These are phyloP conservation scores for Escovopsis sp. DNA, from an alignment of 2,329 filamentous ascomycete species.

Conservation along the genomic window DNA sequence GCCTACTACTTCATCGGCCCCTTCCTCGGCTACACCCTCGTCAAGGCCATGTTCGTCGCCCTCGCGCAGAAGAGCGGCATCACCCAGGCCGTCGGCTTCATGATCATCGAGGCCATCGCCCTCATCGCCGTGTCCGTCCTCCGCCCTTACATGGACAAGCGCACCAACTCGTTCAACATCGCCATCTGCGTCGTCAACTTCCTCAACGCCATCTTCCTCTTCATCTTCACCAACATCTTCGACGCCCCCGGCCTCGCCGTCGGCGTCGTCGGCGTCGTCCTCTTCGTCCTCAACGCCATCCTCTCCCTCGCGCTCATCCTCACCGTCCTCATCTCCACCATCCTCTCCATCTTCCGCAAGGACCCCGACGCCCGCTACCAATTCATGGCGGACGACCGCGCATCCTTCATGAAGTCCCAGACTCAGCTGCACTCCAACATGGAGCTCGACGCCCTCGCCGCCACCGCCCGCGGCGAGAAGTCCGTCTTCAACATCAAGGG, in stretches of 20 bases:
- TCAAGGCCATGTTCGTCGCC: conserved; percentile 80
- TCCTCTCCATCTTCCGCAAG: conserved; percentile 66
- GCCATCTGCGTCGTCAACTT: conserved; percentile 81
- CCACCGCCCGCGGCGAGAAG: conserved; percentile 78
- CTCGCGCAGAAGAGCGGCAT: conserved; percentile 56
- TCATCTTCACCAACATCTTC: conserved; percentile 79
- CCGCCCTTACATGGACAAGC: conserved; percentile 98
- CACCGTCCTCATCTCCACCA: conserved; percentile 48
- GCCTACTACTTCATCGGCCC: conserved; percentile 91
- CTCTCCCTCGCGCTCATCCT: conserved; percentile 72
- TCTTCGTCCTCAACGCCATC: conserved; percentile 74
- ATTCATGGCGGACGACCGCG: conserved; percentile 86
- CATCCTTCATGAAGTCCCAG: conserved; percentile 93
- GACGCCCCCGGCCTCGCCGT: conserved; percentile 68
- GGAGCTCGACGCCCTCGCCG: conserved; percentile 77
- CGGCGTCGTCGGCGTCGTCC: conserved; percentile 74
- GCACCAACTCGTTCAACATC: conserved; percentile 91
- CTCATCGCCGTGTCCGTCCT: conserved; percentile 66
- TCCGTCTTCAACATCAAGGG: conserved; percentile 30
- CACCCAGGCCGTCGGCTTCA: conserved; percentile 68
- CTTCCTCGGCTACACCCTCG: conserved; percentile 57
- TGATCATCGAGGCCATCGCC: conserved; percentile 66
- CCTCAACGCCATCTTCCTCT: conserved; percentile 71
- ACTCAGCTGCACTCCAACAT: conserved; percentile 61
- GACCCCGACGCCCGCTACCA: conserved; percentile 90